Conservation (phyloP, 768 basidiomycete species). For the Tricholoma sp. region DNA sequence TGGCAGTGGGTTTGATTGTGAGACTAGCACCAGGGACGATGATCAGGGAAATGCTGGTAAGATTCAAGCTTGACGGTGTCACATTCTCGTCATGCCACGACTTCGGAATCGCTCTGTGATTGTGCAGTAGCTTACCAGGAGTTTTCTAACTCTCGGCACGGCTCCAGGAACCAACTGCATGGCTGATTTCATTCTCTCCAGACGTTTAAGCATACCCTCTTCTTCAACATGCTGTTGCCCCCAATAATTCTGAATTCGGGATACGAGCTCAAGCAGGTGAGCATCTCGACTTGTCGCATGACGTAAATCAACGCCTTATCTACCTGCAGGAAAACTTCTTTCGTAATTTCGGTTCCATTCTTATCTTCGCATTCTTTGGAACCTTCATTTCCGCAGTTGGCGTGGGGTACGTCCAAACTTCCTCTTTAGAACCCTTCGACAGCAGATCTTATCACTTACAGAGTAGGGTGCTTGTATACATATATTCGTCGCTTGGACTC, state of each 20-base stretch:
- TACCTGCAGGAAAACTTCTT: slow-evolving; percentile 89
- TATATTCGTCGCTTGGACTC: slow-evolving; percentile 90
- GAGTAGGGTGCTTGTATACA: slow-evolving; percentile 84
- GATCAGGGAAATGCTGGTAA: slow-evolving; percentile 96
- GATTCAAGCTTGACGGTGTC: slow-evolving; percentile 23
- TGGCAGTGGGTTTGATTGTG: slow-evolving; percentile 91
- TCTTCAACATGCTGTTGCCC: slow-evolving; percentile 97
- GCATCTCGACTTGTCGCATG: slow-evolving; percentile 13
- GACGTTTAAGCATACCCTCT: slow-evolving; percentile 96
- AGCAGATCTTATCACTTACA: slow-evolving; percentile 40
- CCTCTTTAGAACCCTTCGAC: neutral
- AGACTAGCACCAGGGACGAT: slow-evolving; percentile 87
- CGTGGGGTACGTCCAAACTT: slow-evolving; percentile 69
- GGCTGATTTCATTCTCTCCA: slow-evolving; percentile 23
- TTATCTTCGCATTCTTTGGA: slow-evolving; percentile 89
- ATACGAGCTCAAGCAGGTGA: slow-evolving; percentile 92
- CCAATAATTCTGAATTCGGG: slow-evolving; percentile 98
- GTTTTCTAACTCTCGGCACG: neutral
- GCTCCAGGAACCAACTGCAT: neutral
- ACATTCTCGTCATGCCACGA: neutral
- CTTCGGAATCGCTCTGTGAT: neutral
- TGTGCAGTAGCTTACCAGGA: neutral
- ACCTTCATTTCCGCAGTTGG: slow-evolving; percentile 97
- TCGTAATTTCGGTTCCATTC: slow-evolving; percentile 94
- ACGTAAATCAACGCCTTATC: slow-evolving; percentile 4